These are phyloP conservation scores for Erigeron canadensis DNA, from an alignment of 129 eudicot species.

Conservation along the genomic window DNA sequence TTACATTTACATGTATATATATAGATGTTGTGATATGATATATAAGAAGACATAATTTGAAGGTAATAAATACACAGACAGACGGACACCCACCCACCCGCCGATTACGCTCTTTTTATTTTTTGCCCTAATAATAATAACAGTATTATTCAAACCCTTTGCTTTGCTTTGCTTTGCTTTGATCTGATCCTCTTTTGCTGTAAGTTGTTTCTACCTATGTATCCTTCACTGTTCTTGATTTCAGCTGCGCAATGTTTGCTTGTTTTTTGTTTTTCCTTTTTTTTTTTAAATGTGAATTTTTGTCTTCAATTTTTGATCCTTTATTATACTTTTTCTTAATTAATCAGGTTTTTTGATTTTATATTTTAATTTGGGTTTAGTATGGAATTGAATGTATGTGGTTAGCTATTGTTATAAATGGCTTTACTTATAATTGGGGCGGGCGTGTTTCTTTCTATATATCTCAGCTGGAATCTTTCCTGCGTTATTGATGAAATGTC, in stretches of 20 bases:
- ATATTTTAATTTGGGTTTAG: constrained; percentile 33
- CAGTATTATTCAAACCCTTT: background rate
- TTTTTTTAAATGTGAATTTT: background rate
- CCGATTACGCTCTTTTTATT: too few relatives aligned
- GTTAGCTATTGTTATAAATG: background rate
- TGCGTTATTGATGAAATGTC: constrained; percentile 2
- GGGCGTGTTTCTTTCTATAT: too few relatives aligned
- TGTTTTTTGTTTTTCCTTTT: constrained; percentile 19
- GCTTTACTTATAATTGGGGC: background rate
- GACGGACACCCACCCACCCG: too few relatives aligned
- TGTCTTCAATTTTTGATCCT: background rate
- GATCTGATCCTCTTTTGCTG: constrained; percentile 24
- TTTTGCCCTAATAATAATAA: background rate
- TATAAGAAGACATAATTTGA: too few relatives aligned
- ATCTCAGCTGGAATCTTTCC: background rate
- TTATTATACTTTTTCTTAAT: too few relatives aligned
- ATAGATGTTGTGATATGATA: constrained; percentile 3
- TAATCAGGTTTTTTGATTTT: background rate
- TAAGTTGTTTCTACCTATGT: constrained; percentile 3
- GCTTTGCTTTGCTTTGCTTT: too few relatives aligned
- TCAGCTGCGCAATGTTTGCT: constrained; percentile 21
- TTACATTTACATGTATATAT: background rate
- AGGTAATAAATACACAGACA: too few relatives aligned
- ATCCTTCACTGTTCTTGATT: background rate
- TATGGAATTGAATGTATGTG: constrained; percentile 22